Percentiles rank a stretch among this genome's conserved stretches.
These are phyloP conservation scores for Phaeosphaeria sp. DNA, from an alignment of 2,329 filamentous ascomycete genomes.

Conservation along the genomic window DNA sequence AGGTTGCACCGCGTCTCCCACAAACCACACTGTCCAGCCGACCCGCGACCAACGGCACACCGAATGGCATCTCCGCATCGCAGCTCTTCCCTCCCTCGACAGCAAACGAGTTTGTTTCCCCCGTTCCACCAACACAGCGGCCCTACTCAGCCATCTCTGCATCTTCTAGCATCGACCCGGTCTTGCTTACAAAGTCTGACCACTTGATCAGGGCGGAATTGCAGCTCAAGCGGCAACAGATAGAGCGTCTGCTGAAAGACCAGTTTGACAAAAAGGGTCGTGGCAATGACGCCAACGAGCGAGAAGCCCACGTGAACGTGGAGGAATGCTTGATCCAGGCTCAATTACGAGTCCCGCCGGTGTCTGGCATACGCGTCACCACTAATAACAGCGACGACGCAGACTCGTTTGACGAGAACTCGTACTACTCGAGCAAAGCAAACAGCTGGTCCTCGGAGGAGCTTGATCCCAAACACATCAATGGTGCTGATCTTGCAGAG, in stretches of 20 bases:
- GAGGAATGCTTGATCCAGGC: slow-evolving; percentile 62
- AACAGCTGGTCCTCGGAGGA: slow-evolving; percentile 74
- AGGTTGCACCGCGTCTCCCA: slow-evolving; percentile 45
- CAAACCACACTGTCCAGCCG: slow-evolving; percentile 35
- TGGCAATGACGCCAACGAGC: slow-evolving; percentile 60
- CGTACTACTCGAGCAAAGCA: slow-evolving; percentile 91
- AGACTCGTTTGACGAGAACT: slow-evolving; percentile 91
- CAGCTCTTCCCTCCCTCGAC: slow-evolving; percentile 36
- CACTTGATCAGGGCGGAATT: slow-evolving; percentile 83
- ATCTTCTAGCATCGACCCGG: slow-evolving; percentile 77
- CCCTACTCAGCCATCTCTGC: slow-evolving; percentile 52
- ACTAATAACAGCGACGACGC: slow-evolving; percentile 70
- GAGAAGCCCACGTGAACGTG: slow-evolving; percentile 50
- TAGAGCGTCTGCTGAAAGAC: slow-evolving; percentile 80
- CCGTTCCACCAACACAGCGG: slow-evolving; percentile 33
- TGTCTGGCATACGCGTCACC: slow-evolving; percentile 62
- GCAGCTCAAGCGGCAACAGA: slow-evolving; percentile 77
- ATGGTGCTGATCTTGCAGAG: slow-evolving; percentile 33
- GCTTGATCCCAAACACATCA: slow-evolving; percentile 37
- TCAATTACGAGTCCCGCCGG: slow-evolving; percentile 73
- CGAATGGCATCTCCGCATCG: slow-evolving; percentile 31
- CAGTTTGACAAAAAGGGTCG: slow-evolving; percentile 70
- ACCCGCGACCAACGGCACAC: slow-evolving; percentile 39
- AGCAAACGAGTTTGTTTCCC: slow-evolving; percentile 30
- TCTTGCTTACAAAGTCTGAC: slow-evolving; percentile 85